Percentiles rank a stretch among this genome's conserved stretches.
Evolutionary conservation across 2,329 filamentous ascomycete genomes (phyloP).

Genomic region (Xylariomycetidae sp.): DNA sequence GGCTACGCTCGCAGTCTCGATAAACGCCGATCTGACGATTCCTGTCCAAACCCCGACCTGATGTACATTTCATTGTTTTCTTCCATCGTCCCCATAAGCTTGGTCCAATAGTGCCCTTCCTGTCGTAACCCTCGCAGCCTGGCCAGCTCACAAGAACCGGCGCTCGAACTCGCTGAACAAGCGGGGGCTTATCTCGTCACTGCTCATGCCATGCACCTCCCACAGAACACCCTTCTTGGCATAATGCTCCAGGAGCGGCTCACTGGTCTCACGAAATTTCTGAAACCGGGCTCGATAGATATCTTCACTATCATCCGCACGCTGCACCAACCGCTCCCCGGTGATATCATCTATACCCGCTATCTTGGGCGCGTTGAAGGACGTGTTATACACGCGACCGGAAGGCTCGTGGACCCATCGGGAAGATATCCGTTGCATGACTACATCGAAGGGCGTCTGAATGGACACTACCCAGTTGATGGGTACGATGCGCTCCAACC

Average conservation of each 20-base stretch:
- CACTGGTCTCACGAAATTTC: slow-evolving; percentile 84
- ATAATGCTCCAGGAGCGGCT: slow-evolving; percentile 84
- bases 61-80: no score
- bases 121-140: no score
- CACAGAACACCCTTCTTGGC: slow-evolving; percentile 76
- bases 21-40: no score
- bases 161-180: slow-evolving; percentile 77
- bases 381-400: slow-evolving; percentile 90
- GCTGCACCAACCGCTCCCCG: slow-evolving; percentile 76
- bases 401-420: slow-evolving; percentile 92
- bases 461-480: slow-evolving; percentile 91
- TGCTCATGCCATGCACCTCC: slow-evolving; percentile 83
- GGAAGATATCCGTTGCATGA: slow-evolving; percentile 83
- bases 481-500: slow-evolving; percentile 77
- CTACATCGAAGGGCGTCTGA: slow-evolving; percentile 78
- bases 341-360: slow-evolving; percentile 84
- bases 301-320: slow-evolving; percentile 80
- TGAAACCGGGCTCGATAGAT: slow-evolving; percentile 76
- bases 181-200: slow-evolving; percentile 93
- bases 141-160: slow-evolving; percentile 60
- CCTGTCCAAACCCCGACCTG: no score
- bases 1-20: no score
- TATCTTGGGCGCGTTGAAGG: slow-evolving; percentile 81
- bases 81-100: no score
- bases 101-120: no score